Percentiles rank a stretch among this genome's conserved stretches.
Evolutionary conservation across 2,329 filamentous ascomycete genomes (phyloP).

Genomic region (Aspergillus pseudonomiae): DNA sequence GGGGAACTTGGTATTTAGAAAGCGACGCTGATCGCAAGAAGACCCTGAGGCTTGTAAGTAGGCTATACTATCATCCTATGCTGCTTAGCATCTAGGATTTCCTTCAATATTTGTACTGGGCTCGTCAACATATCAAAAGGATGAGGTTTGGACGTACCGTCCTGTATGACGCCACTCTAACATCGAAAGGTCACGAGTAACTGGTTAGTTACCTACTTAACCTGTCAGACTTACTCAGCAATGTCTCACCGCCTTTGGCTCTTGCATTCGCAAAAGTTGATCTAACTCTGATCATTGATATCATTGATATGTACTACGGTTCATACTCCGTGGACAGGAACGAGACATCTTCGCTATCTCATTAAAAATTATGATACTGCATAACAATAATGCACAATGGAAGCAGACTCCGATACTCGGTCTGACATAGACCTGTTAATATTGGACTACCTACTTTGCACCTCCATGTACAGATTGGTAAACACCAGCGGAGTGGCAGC

Average conservation of each 20-base stretch:
- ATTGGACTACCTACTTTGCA: constrained; percentile 58
- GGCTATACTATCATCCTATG: background rate
- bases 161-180: background rate
- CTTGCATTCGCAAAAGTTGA: background rate
- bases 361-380: too few relatives aligned
- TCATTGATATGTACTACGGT: background rate
- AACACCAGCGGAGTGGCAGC: constrained; percentile 28
- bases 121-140: background rate
- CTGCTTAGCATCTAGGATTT: background rate
- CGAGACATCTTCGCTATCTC: background rate
- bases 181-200: background rate
- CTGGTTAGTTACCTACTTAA: too few relatives aligned
- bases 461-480: constrained; percentile 49
- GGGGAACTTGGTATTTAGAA: background rate
- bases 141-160: background rate
- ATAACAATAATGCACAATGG: constrained; percentile 19
- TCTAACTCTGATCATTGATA: too few relatives aligned
- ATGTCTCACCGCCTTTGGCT: background rate
- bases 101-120: background rate
- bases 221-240: background rate
- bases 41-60: background rate
- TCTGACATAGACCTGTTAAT: constrained; percentile 58
- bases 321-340: background rate
- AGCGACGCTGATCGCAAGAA: background rate
- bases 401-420: constrained; percentile 38